A percentile compares a stretch with the other conserved stretches of the same genome.
phyloP scores from a whole-genome alignment of 176 grass and related monocot genomes.

The Avena insularis region DNA sequence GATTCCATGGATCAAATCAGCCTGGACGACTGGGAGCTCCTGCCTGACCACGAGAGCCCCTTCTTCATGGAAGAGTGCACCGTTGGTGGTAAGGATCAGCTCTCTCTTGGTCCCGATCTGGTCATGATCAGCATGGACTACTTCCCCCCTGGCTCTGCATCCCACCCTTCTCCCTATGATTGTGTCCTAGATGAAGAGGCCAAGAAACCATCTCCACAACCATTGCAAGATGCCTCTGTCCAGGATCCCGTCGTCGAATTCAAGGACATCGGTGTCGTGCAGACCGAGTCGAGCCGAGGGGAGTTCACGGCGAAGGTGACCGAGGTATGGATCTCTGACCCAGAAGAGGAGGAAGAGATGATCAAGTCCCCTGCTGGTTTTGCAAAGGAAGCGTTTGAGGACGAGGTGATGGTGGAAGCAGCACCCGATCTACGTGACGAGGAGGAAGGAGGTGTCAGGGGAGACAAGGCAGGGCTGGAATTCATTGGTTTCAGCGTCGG shows the following conservation, averaged over 20 bases:
- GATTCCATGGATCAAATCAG: conserved; percentile 51
- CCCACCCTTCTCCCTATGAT: conserved; percentile 39
- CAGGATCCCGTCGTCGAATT: conserved; percentile 16
- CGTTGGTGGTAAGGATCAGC: conserved; percentile 44
- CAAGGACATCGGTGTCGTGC: conserved; percentile 56
- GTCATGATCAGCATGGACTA: conserved; percentile 69
- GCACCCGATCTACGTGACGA: conserved; percentile 1
- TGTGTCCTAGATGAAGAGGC: conserved; percentile 16
- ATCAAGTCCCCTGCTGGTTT: background rate
- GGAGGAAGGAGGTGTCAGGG: conserved; percentile 17
- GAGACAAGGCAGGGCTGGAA: conserved; percentile 26
- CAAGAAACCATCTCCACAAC: background rate
- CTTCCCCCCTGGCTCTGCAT: conserved; percentile 46
- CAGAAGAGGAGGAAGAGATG: conserved; percentile 42
- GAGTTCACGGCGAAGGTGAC: background rate
- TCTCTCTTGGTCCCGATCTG: conserved; percentile 37
- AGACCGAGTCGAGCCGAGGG: background rate
- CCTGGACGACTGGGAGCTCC: conserved; percentile 89
- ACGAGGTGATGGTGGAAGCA: conserved; percentile 35
- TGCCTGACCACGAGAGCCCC: conserved; percentile 58
- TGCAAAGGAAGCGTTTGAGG: conserved; percentile 14
- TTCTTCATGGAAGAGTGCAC: conserved; percentile 43
- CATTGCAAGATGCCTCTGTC: background rate
- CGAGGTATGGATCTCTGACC: conserved; percentile 16
- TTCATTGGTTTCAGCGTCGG: conserved; percentile 44